Conservation (phyloP, 192 early-diverging fungal genomes). For the Backusella luteola region DNA sequence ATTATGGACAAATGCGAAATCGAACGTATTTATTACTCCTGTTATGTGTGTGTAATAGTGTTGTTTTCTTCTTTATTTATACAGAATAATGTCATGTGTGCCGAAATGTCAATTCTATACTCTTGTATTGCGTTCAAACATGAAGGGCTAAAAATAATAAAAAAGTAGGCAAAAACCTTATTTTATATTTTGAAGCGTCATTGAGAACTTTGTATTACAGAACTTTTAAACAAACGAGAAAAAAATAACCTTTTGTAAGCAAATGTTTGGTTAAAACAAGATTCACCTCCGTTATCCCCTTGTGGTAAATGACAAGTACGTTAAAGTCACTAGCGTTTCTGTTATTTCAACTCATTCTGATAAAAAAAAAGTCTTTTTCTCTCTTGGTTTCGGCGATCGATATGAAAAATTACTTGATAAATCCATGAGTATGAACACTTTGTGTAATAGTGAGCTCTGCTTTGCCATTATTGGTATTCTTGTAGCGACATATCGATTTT, state of each 20-base stretch:
- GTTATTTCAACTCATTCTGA: neutral
- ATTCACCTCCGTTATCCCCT: neutral
- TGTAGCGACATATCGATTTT: neutral
- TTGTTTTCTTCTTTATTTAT: neutral
- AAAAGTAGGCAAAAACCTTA: neutral
- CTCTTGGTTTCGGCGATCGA: neutral
- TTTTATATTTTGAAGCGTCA: neutral
- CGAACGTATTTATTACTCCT: neutral
- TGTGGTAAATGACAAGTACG: neutral
- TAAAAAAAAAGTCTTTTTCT: neutral
- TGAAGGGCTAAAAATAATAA: neutral
- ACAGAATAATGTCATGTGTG: neutral
- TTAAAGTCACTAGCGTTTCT: neutral
- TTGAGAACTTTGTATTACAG: neutral
- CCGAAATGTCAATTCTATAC: neutral
- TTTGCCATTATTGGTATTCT: neutral
- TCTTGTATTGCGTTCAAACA: neutral
- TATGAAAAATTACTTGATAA: constrained; percentile 7
- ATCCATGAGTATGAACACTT: neutral
- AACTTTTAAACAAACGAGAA: neutral
- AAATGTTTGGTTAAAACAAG: neutral
- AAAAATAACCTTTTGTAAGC: neutral
- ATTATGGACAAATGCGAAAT: neutral
- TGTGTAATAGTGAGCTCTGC: neutral
- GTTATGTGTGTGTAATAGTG: neutral